Percentiles rank a stretch among this genome's conserved stretches.
Evolutionary conservation across 352 stramenopile species (phyloP).

Genomic region (Pythium aristosporum): DNA sequence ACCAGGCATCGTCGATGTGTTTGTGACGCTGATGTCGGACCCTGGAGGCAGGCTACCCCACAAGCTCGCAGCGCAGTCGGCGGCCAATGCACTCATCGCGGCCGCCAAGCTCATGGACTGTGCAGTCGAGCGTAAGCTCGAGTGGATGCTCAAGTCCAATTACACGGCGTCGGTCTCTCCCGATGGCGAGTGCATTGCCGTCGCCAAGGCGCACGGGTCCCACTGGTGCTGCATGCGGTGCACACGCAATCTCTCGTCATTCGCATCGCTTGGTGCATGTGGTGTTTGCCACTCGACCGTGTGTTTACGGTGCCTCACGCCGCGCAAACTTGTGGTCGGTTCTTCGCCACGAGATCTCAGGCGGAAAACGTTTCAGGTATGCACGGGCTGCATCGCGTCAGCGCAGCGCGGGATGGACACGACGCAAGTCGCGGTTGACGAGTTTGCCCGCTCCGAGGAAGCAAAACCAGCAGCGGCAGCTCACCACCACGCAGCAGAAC

Average conservation of each 20-base stretch:
- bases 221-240: constrained; percentile 6
- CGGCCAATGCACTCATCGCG: background rate
- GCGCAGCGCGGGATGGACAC: background rate
- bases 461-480: too few species aligned
- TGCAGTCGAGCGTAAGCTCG: constrained; percentile 13
- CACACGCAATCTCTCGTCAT: constrained; percentile 1
- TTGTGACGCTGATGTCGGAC: constrained; percentile 46
- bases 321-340: constrained; percentile 3
- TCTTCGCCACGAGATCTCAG: background rate
- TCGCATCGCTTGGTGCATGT: constrained; percentile 2
- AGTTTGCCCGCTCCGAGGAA: constrained; percentile 8
- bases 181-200: background rate
- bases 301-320: background rate
- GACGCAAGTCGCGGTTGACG: background rate
- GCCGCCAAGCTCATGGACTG: constrained; percentile 7
- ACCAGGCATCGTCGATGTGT: constrained; percentile 38
- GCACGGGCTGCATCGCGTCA: constrained; percentile 1
- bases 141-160: background rate
- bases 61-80: background rate
- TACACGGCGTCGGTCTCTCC: background rate
- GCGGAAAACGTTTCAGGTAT: background rate
- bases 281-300: background rate
- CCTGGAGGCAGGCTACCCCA: constrained; percentile 19
- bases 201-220: constrained; percentile 1
- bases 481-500: background rate